Percentiles rank a stretch among this genome's conserved stretches.
These are phyloP conservation scores for Paspalum vaginatum DNA, from an alignment of 176 grass and related monocot genomes.

Conservation along the genomic window DNA sequence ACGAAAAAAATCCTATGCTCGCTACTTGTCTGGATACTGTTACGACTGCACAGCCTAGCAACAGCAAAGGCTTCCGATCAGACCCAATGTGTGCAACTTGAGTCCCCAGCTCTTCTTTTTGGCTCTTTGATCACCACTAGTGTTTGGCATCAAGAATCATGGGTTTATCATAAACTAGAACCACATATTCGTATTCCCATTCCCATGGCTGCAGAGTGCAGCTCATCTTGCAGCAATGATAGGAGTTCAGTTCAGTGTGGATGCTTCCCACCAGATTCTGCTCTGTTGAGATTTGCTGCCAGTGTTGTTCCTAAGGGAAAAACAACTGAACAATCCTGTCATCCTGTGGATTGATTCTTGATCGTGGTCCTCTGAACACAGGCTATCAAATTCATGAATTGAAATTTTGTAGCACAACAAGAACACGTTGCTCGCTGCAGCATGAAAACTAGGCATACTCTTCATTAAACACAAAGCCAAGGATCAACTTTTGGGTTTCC, in stretches of 20 bases:
- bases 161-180: constrained; percentile 32
- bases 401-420: neutral
- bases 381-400: neutral
- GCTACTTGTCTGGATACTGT: too few relatives aligned
- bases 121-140: neutral
- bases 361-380: neutral
- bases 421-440: neutral
- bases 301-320: neutral
- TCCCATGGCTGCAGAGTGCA: constrained; percentile 44
- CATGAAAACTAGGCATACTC: neutral
- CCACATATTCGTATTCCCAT: neutral
- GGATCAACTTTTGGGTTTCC: constrained; percentile 7
- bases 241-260: constrained; percentile 14
- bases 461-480: neutral
- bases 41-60: too few relatives aligned
- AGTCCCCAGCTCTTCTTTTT: neutral
- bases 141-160: constrained; percentile 4
- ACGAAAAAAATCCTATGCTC: too few relatives aligned
- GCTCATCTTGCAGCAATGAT: constrained; percentile 27
- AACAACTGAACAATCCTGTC: neutral
- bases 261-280: constrained; percentile 16
- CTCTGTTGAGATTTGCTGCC: neutral
- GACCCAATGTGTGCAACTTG: too few relatives aligned
- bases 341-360: neutral
- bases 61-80: too few relatives aligned